These are phyloP conservation scores for Syncephalastrum sp. DNA, from an alignment of 371 early-diverging fungal genomes.

Conservation along the genomic window DNA sequence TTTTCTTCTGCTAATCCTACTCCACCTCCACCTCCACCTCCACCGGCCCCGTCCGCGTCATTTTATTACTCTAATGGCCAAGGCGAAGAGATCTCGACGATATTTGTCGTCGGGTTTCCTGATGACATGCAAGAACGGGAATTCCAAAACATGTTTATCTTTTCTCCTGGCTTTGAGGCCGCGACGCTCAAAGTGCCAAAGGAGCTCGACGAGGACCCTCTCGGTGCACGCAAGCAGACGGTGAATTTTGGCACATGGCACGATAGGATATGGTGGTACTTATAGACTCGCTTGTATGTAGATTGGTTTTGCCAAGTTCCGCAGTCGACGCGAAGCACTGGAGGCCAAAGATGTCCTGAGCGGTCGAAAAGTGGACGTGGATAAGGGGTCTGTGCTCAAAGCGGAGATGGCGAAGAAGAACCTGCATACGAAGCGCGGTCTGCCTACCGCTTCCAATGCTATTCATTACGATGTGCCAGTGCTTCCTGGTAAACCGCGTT, in stretches of 20 bases:
- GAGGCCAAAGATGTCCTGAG: constrained; percentile 81
- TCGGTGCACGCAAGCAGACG: constrained; percentile 14
- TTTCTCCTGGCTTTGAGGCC: constrained; percentile 90
- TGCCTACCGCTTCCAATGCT: not conserved
- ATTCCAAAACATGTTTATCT: constrained; percentile 95
- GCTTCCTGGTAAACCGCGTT: too few species aligned
- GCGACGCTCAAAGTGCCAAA: constrained; percentile 83
- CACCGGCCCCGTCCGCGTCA: not conserved
- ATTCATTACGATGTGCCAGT: too few species aligned
- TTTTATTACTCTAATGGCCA: not conserved
- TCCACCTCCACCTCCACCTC: constrained; percentile 1
- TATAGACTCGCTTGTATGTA: constrained; percentile 7
- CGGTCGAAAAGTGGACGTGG: constrained; percentile 86
- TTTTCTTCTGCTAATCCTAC: not conserved
- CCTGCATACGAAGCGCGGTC: constrained; percentile 35
- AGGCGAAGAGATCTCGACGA: constrained; percentile 76
- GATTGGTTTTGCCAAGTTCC: constrained; percentile 95
- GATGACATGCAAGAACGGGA: constrained; percentile 95
- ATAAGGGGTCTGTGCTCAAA: constrained; percentile 38
- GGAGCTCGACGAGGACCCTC: constrained; percentile 51
- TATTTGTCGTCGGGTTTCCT: constrained; percentile 96
- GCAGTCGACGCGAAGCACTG: constrained; percentile 76
- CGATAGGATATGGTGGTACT: too few species aligned
- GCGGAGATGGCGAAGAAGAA: constrained; percentile 50
- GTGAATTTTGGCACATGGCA: not conserved